Percentiles rank a stretch among this genome's conserved stretches.
phyloP scores from a whole-genome alignment of 192 early-diverging fungal species.

The Backusella luteola region DNA sequence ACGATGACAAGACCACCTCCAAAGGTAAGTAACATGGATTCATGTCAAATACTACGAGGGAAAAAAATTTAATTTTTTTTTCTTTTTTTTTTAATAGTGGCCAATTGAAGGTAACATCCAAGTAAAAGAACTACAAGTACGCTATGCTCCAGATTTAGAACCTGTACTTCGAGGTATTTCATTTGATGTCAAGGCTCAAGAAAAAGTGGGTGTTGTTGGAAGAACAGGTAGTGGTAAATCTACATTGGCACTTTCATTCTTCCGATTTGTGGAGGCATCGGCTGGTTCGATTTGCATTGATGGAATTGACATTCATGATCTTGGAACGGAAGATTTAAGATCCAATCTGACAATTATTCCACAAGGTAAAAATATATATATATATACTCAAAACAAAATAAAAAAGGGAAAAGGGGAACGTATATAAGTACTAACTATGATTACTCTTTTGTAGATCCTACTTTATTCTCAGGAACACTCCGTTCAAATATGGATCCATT shows the following conservation, averaged over 20 bases:
- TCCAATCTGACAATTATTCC: constrained; percentile 83
- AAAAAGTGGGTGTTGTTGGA: constrained; percentile 83
- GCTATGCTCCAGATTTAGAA: constrained; percentile 54
- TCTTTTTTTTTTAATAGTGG: constrained; percentile 36
- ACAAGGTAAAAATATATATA: constrained; percentile 37
- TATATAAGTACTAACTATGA: no score
- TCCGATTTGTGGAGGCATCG: constrained; percentile 61
- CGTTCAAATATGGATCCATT: not conserved
- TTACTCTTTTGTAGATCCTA: constrained; percentile 13
- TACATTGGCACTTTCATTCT: constrained; percentile 66
- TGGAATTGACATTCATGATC: constrained; percentile 59
- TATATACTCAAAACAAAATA: no score
- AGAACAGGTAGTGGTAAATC: constrained; percentile 86
- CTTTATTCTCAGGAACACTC: not conserved
- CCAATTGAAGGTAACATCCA: constrained; percentile 68
- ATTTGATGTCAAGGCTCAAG: constrained; percentile 60
- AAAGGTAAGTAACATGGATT: no score
- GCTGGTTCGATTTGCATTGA: constrained; percentile 71
- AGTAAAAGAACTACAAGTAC: constrained; percentile 63
- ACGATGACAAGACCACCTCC: no score
- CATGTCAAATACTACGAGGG: no score
- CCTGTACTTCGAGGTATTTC: constrained; percentile 59
- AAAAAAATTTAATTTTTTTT: no score
- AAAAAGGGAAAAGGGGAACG: no score
- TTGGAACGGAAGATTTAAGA: constrained; percentile 78